These are phyloP conservation scores for Leccinum fallax DNA, from an alignment of 1,284 basidiomycete genomes.

Conservation along the genomic window DNA sequence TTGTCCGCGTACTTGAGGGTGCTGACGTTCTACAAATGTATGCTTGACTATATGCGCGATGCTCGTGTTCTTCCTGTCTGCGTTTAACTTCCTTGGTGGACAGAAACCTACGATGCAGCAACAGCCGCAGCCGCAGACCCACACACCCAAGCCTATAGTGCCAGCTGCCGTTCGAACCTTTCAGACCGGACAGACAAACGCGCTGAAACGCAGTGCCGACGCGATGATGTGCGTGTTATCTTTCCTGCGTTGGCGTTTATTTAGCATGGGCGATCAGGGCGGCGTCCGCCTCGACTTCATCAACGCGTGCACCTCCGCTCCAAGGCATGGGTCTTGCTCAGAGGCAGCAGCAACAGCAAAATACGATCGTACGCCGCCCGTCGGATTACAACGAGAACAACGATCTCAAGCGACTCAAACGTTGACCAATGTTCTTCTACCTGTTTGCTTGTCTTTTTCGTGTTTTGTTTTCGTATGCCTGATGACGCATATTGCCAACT, in stretches of 20 bases:
- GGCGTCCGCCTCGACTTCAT: conserved; percentile 7
- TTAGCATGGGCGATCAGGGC: conserved; percentile 15
- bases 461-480: not conserved
- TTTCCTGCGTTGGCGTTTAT: not conserved
- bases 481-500: not conserved
- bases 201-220: conserved; percentile 43
- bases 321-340: conserved; percentile 53
- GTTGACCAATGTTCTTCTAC: conserved; percentile 30
- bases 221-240: conserved; percentile 41
- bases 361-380: conserved; percentile 30
- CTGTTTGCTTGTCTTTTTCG: not conserved
- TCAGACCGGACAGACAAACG: conserved; percentile 17
- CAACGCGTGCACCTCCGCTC: conserved; percentile 27
- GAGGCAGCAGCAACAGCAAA: conserved; percentile 25
- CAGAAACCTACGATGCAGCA: not conserved
- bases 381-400: conserved; percentile 46
- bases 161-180: conserved; percentile 4
- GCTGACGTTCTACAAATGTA: not conserved
- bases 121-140: not conserved
- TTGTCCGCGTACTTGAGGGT: not conserved
- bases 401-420: conserved; percentile 51
- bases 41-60: conserved; percentile 8
- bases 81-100: not conserved
- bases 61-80: no score
- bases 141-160: conserved; percentile 4